Evolutionary conservation across 257 asterid species (phyloP).

Genomic region (Nicotiana otophora): DNA sequence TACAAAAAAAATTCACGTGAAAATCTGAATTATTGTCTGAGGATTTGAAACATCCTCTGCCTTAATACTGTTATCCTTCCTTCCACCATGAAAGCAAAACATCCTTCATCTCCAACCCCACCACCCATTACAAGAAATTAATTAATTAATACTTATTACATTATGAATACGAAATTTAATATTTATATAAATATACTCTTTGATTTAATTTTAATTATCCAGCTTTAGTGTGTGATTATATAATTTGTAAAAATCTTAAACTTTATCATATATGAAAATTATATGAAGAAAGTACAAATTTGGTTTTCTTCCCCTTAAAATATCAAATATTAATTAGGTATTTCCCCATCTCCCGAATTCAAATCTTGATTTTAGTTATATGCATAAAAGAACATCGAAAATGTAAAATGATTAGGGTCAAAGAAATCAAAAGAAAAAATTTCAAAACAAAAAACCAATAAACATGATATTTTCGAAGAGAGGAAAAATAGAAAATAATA

Average conservation of each 20-base stretch:
- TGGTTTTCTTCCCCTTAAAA: neutral
- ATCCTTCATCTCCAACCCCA: neutral
- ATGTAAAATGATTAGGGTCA: neutral
- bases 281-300: too few species aligned
- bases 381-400: too few species aligned
- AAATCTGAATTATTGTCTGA: slow-evolving; percentile 15
- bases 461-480: neutral
- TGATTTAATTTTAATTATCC: neutral
- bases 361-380: too few species aligned
- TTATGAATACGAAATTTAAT: neutral
- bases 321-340: too few species aligned
- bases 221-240: neutral
- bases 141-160: neutral
- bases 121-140: neutral
- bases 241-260: neutral
- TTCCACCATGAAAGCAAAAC: slow-evolving; percentile 1
- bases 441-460: neutral
- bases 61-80: neutral
- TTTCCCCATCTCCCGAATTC: too few species aligned
- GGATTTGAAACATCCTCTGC: slow-evolving; percentile 13
- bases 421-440: too few species aligned
- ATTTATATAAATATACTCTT: neutral
- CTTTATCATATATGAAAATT: neutral
- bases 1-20: slow-evolving; percentile 10
- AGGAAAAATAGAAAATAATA: neutral